Percentiles rank a stretch among this genome's conserved stretches.
phyloP scores from a whole-genome alignment of 345 rosid genomes.

The Leavenworthia alabamica region DNA sequence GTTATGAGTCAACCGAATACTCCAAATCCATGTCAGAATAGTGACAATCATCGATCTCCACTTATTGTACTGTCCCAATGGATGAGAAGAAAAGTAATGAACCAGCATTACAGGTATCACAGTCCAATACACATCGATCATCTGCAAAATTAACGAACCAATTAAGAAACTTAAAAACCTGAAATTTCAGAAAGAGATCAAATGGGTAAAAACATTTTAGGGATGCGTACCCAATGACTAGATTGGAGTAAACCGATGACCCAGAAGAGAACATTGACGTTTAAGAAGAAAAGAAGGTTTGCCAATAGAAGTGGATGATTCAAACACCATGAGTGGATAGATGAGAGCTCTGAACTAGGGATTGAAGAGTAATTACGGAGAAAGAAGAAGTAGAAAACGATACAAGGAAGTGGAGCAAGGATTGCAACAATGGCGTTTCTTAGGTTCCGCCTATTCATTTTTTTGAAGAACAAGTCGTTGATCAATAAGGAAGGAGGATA shows the following conservation, averaged over 20 bases:
- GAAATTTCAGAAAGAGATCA: not conserved
- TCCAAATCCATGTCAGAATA: slow-evolving; percentile 70
- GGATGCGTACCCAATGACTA: slow-evolving; percentile 74
- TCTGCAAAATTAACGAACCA: slow-evolving; percentile 34
- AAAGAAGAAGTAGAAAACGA: slow-evolving; percentile 56
- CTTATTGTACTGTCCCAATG: slow-evolving; percentile 46
- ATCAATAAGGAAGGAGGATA: not conserved
- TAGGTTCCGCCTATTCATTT: slow-evolving; percentile 48
- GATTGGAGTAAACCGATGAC: slow-evolving; percentile 57
- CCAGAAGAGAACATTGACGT: slow-evolving; percentile 92
- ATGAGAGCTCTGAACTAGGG: slow-evolving; percentile 24
- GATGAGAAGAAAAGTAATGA: slow-evolving; percentile 71
- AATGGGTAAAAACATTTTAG: not conserved
- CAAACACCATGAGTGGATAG: slow-evolving; percentile 64
- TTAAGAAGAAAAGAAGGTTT: slow-evolving; percentile 80
- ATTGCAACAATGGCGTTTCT: slow-evolving; percentile 57
- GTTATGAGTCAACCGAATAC: slow-evolving; percentile 73
- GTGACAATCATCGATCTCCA: slow-evolving; percentile 68
- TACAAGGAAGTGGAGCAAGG: slow-evolving; percentile 71
- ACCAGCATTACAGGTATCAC: slow-evolving; percentile 79
- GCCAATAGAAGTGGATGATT: slow-evolving; percentile 71
- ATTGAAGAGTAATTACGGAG: slow-evolving; percentile 33
- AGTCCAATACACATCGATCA: slow-evolving; percentile 95
- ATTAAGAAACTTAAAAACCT: not conserved
- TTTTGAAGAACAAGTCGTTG: not conserved